Evolutionary conservation across 83 land plant genomes (phyloP), one percentile per base, ranked within the genome.

Genomic region (Larix sibirica): DNA sequence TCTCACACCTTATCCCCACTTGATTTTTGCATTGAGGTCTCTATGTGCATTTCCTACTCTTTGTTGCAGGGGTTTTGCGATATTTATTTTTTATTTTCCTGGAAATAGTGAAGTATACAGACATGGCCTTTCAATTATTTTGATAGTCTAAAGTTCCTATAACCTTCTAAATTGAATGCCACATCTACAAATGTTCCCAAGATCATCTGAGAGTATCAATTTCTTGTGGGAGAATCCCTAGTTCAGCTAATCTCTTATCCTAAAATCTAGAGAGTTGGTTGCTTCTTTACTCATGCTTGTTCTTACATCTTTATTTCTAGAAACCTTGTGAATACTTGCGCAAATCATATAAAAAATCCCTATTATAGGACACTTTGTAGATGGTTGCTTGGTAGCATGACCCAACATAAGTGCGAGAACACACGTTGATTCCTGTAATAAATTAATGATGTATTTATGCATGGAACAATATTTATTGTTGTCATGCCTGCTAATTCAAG

Each of bases 401-500:
- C 21, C 21, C 10, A n/a, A 17, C 17, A 16, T 36, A 36, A 18
- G 20, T 69, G 6, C 5, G 21, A 17, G 56, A 36, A 17, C 18
- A 14, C 44, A n/a, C 24, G 66, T 3, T 38, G n/a, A 77, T 77
- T 50, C 26, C 7, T 77, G 18, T 50, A 50, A 24, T 77, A 38
- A 69, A 36, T 36, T 36, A 69, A 36, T 40, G 42, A n/a, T 40
- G 18, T 67, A 26, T 7, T 82, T 67, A 16, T 80, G 60, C 91
- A 98, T 98, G 99, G 99, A 26, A 98, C 99, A 2, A 85, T 97
- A 76, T 96, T 96, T 18, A 94, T 98, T 70, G 94, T 96, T 78
- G 98, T 96, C 16, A 98, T 98, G 20, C 99, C 99, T 63, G 94
- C 98, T 59, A 98, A 98, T 91, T 96, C 97, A 12, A 98, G 99